Evolutionary conservation across 2,329 filamentous ascomycete genomes (phyloP).

Genomic region (Monilinia laxa): DNA sequence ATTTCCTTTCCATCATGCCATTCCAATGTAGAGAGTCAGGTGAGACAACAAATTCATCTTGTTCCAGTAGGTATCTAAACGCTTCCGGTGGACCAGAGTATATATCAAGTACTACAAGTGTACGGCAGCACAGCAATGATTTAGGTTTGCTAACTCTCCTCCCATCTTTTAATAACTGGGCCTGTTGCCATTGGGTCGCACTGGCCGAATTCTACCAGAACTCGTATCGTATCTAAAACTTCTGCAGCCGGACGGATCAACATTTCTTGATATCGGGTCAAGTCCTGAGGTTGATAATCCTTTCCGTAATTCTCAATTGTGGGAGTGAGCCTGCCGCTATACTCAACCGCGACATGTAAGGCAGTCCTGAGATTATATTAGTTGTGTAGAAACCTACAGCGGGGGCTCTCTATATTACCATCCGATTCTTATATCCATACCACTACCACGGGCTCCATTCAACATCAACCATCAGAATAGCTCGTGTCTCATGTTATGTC

Average conservation of each 20-base stretch:
- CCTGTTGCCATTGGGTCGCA: background rate
- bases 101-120: background rate
- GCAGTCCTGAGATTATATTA: background rate
- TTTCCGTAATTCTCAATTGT: background rate
- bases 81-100: background rate
- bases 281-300: background rate
- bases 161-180: background rate
- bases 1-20: too few relatives aligned
- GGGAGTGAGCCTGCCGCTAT: background rate
- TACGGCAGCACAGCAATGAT: background rate
- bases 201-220: background rate
- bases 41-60: background rate
- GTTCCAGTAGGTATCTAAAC: background rate
- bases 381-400: background rate
- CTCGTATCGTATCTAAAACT: background rate
- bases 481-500: background rate
- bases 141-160: background rate
- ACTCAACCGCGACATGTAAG: background rate
- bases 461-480: background rate
- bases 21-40: background rate
- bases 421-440: background rate
- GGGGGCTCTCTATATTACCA: background rate
- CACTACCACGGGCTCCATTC: background rate
- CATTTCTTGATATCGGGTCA: background rate
- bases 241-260: background rate